Evolutionary conservation across 2,329 filamentous ascomycete genomes (phyloP), one percentile per base, ranked within the genome.

Genomic region (Fusarium nelsonii): DNA sequence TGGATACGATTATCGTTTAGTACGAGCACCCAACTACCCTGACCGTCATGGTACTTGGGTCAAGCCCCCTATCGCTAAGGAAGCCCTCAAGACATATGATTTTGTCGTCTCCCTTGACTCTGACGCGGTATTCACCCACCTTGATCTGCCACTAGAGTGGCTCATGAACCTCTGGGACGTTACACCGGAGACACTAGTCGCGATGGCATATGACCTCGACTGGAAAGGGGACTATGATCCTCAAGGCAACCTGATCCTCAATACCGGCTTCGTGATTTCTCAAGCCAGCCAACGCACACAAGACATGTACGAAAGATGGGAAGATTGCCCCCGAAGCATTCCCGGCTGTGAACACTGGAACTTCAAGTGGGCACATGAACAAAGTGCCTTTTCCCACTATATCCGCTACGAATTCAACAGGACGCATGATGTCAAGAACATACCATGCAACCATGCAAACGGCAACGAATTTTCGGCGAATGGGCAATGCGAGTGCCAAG

Each of bases 1-100:
- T 70, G 82, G 82, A 7, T 84, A 84, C 72, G 81, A 83, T 51
- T 84, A 84, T 71, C 82, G 83, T 34, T 80, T 84, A 54, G 78
- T 84, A 32, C 80, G 78, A 58, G 81, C 81, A 6, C 76, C 80
- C 30, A 76, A 79, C 33, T 81, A 81, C 53, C 66, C 73, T 3
- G 79, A 81, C 52, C 81, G 81, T 51, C 79, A 78, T 70, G 78
- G 79, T 28, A 84, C 82, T 16, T 85, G 83, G 83, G 79, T 82
- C 39, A 81, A 82, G 64, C 79, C 82, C 0, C 77, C 79, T 10
- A 75, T 78, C 12, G 73, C 83, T 28, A 74, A 76, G 37, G 74
- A 81, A 20, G 76, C 81, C 3, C 73, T 84, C 30, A 73, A 76
- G 26, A 64, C 76, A 2, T 81, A 84, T 71, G 73, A 79, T 6